Base-by-base conservation (phyloP, 2,329 filamentous ascomycete genomes). In the Metarhizium humberi region DNA sequence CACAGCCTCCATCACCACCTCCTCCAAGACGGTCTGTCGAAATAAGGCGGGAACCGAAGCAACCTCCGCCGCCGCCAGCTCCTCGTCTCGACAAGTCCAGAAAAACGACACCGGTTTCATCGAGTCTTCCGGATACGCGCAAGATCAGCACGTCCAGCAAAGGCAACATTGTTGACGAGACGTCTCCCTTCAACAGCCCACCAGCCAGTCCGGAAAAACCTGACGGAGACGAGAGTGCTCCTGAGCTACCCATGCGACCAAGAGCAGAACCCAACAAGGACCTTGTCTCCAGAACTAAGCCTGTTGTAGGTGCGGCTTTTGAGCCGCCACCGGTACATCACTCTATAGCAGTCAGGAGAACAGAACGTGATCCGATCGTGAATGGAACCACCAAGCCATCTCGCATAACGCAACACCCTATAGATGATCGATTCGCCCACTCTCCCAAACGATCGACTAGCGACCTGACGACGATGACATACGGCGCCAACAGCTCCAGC, bases 161-260 rank as follows among this genome's bases (percentile, higher is more conserved):
- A 52, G 50, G 58, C 6, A 59, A 58, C 10, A 59, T 68, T 5
- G 60, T 62, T 0, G 68, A 75, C 58, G 72, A 75, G 64, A 66
- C 84, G 0, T 96, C 92, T 1, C 92, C 92, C 0, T 96, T 96
- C 66, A 91, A 78, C 64, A 96, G 90, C 40, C 91, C 91, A 18
- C 90, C 92, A 0, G 85, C 84, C 61, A 92, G 87, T 65, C 80
- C 82, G 4, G 84, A 79, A 54, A 67, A 56, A 29, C 56, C 40
- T 0, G 75, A 78, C n/a, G 75, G 78, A 14, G 72, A 73, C n/a
- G 72, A 74, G n/a, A 71, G 73, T 6, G 76, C 76, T 7, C 78
- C 80, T 1, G 72, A 70, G 55, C 73, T 79, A 48, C 78, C 73
- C 18, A 73, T 68, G 6, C 72, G 79, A 13, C 78, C 78, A 49